Percentiles rank a stretch among this genome's conserved stretches.
Conservation (phyloP, 2,329 filamentous ascomycete species). For the Ophiosphaerella korrae region DNA sequence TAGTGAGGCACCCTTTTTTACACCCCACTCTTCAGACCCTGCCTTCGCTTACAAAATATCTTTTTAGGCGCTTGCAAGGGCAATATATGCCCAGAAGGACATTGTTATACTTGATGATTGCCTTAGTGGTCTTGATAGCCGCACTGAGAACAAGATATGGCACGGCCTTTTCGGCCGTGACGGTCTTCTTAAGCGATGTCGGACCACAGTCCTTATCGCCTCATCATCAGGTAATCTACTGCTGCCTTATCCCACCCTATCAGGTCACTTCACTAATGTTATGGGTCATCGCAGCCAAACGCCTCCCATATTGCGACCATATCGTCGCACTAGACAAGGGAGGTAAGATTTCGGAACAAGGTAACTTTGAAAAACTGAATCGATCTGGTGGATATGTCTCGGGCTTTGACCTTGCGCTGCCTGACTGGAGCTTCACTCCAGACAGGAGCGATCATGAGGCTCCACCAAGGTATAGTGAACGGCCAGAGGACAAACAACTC, state of each 20-base stretch:
- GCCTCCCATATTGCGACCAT: slow-evolving; percentile 49
- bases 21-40: slow-evolving; percentile 14
- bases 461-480: slow-evolving; percentile 37
- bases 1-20: slow-evolving; percentile 41
- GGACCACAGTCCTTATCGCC: slow-evolving; percentile 41
- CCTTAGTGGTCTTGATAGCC: slow-evolving; percentile 57
- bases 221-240: slow-evolving; percentile 36
- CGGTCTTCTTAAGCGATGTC: slow-evolving; percentile 52
- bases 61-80: slow-evolving; percentile 55
- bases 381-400: slow-evolving; percentile 38
- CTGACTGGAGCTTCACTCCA: slow-evolving; percentile 39
- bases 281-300: slow-evolving; percentile 26
- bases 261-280: background rate
- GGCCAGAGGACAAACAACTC: slow-evolving; percentile 18
- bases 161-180: slow-evolving; percentile 52
- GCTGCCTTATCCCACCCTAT: background rate
- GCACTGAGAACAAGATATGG: slow-evolving; percentile 57
- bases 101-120: slow-evolving; percentile 59
- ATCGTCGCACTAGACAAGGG: slow-evolving; percentile 48
- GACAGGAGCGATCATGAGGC: slow-evolving; percentile 39
- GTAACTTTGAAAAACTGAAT: slow-evolving; percentile 47
- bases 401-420: slow-evolving; percentile 39
- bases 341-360: slow-evolving; percentile 47
- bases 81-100: slow-evolving; percentile 56
- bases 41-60: slow-evolving; percentile 12